Percentiles rank a stretch among this genome's conserved stretches.
These are phyloP conservation scores for Wickerhamiella azymoides DNA, from an alignment of 805 yeast species.

Conservation along the genomic window DNA sequence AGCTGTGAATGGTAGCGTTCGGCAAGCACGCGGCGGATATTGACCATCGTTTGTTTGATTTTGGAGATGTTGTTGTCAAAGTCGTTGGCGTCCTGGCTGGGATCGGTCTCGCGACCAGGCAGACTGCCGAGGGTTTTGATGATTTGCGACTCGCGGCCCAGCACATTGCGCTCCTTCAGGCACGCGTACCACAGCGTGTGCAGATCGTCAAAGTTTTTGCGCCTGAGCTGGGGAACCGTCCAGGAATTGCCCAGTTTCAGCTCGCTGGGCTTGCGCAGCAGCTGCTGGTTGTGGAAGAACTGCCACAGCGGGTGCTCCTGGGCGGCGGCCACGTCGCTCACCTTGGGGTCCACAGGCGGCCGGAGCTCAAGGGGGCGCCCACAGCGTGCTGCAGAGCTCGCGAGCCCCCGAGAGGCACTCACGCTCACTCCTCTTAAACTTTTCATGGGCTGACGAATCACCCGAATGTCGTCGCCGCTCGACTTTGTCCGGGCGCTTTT, in stretches of 20 bases:
- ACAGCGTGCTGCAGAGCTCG: slow-evolving; percentile 21
- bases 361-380: slow-evolving; percentile 45
- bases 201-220: slow-evolving; percentile 82
- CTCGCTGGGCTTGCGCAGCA: slow-evolving; percentile 46
- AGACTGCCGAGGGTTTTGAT: slow-evolving; percentile 27
- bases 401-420: too few species aligned
- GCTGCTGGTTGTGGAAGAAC: slow-evolving; percentile 56
- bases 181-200: slow-evolving; percentile 85
- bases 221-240: slow-evolving; percentile 76
- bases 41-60: slow-evolving; percentile 52
- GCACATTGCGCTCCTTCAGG: slow-evolving; percentile 64
- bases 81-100: slow-evolving; percentile 11
- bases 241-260: slow-evolving; percentile 49
- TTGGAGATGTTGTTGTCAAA: slow-evolving; percentile 28
- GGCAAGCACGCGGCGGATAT: slow-evolving; percentile 72
- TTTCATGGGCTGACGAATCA: slow-evolving; percentile 4
- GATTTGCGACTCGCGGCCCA: slow-evolving; percentile 62
- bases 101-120: slow-evolving; percentile 16
- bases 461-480: slow-evolving; percentile 53
- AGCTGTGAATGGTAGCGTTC: slow-evolving; percentile 69
- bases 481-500: slow-evolving; percentile 74
- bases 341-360: slow-evolving; percentile 77
- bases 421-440: neutral
- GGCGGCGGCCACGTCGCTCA: slow-evolving; percentile 51
- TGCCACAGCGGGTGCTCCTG: slow-evolving; percentile 94